Evolutionary conservation across 2,329 filamentous ascomycete genomes (phyloP), one percentile per base, ranked within the genome.

Genomic region (Aspergillus nomiae): DNA sequence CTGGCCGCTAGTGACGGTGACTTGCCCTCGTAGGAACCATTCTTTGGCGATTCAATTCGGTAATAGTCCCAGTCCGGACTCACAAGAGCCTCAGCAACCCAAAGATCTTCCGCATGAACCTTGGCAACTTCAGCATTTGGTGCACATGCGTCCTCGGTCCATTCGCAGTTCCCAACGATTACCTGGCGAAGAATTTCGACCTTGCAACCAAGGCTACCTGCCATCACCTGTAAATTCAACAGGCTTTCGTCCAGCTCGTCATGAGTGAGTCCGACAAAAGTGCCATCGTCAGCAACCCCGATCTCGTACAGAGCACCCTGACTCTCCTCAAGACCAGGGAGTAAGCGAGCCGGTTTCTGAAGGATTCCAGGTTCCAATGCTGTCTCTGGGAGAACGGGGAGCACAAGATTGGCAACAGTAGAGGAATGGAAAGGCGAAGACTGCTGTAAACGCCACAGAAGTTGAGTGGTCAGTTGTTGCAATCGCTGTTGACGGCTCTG

Each of bases 281-380:
- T 92, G 9, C 95, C 95, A 79, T 98, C 93, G 76, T 99, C 95
- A 32, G 94, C 91, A 11, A 99, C 93, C 0, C 95, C 95, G 76
- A 99, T 96, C 77, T 99, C 94, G 71, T 99, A 99, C 56, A 98
- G 79, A 1, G 95, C 95, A 6, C 95, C 95, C 68, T 92, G 90
- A 19, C 93, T 97, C 75, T 97, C 94, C 74, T 98, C 94, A 10
- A 99, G 81, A 0, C 95, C 93, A 2, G 94, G 86, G 14, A 88
- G 77, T 36, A 89, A 78, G 56, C 82, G 84, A 48, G 82, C 81
- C 9, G 85, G 85, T 67, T 84, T 82, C 28, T 81, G 80, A 38
- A 83, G 83, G 16, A 80, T 78, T 28, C 82, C 88, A 8, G 93
- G 81, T 65, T 88, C 87, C 9, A 81, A 75, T 10, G 84, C 83